These are phyloP conservation scores for Pelargonium exstipulatum DNA, from an alignment of 441 rosid genomes.

Conservation along the genomic window DNA sequence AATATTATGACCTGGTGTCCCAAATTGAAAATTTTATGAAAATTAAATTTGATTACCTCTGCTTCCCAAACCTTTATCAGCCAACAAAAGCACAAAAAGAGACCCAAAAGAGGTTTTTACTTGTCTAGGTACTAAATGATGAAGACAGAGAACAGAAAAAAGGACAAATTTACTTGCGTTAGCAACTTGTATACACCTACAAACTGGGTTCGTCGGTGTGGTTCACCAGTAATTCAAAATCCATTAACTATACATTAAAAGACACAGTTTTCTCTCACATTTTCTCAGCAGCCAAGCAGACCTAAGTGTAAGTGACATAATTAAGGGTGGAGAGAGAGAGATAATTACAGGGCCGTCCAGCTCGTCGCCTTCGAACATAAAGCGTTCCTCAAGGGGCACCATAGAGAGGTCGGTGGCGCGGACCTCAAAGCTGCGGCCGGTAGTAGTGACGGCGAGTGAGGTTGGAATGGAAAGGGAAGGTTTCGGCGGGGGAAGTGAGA, in stretches of 20 bases:
- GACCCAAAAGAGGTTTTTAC: no score
- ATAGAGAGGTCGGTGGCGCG: constrained; percentile 49
- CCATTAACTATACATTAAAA: not conserved
- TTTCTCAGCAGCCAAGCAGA: constrained; percentile 5
- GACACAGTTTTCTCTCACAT: not conserved
- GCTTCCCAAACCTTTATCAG: not conserved
- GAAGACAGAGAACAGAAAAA: no score
- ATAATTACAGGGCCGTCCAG: constrained; percentile 68
- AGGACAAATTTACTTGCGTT: not conserved
- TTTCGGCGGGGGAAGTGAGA: not conserved
- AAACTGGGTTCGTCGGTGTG: not conserved
- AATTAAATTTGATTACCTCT: not conserved
- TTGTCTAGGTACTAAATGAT: no score
- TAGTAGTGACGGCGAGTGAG: not conserved
- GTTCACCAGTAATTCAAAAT: not conserved
- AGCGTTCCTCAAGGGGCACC: constrained; percentile 69
- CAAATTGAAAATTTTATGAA: not conserved
- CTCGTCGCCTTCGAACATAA: constrained; percentile 85
- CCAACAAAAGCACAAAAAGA: no score
- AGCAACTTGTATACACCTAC: not conserved
- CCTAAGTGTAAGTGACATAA: not conserved
- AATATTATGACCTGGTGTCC: not conserved
- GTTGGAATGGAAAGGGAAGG: not conserved
- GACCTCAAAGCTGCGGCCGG: constrained; percentile 37
- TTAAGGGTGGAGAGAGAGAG: not conserved